phyloP scores from a whole-genome alignment of 1,139 yeast genomes.

The Saccharomyces uvarum region DNA sequence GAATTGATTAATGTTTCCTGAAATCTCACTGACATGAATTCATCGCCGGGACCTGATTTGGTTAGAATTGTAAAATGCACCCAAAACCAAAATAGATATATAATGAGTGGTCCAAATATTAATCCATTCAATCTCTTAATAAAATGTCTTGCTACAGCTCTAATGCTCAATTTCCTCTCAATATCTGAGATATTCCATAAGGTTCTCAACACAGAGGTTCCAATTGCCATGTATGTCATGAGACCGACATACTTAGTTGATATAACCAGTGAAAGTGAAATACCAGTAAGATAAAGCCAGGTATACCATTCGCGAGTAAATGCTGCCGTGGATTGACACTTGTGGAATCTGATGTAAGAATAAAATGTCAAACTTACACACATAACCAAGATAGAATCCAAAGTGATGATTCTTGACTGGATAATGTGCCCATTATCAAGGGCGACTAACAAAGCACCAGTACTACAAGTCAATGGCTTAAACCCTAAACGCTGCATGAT shows the following conservation, averaged over 20 bases:
- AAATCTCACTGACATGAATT: slow-evolving; percentile 86
- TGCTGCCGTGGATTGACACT: slow-evolving; percentile 47
- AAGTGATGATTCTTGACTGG: slow-evolving; percentile 80
- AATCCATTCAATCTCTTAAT: slow-evolving; percentile 66
- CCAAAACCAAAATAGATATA: slow-evolving; percentile 89
- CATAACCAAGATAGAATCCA: slow-evolving; percentile 82
- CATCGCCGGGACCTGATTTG: slow-evolving; percentile 92
- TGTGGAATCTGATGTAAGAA: slow-evolving; percentile 71
- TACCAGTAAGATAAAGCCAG: slow-evolving; percentile 80
- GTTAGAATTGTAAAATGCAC: slow-evolving; percentile 75
- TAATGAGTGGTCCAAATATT: slow-evolving; percentile 68
- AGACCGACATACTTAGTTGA: slow-evolving; percentile 94
- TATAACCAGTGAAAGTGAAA: slow-evolving; percentile 80
- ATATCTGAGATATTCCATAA: slow-evolving; percentile 80
- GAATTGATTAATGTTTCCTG: slow-evolving; percentile 78
- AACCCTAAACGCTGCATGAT: no score
- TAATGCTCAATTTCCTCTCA: slow-evolving; percentile 57
- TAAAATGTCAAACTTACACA: slow-evolving; percentile 75
- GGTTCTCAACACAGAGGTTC: slow-evolving; percentile 76
- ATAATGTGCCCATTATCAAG: slow-evolving; percentile 90
- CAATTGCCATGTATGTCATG: slow-evolving; percentile 80
- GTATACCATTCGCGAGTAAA: slow-evolving; percentile 72
- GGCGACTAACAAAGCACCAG: slow-evolving; percentile 43
- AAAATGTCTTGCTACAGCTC: slow-evolving; percentile 59
- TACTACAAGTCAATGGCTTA: no score